These are phyloP conservation scores for Scleromitrula shiraiana DNA, from an alignment of 2,329 filamentous ascomycete species.

Conservation along the genomic window DNA sequence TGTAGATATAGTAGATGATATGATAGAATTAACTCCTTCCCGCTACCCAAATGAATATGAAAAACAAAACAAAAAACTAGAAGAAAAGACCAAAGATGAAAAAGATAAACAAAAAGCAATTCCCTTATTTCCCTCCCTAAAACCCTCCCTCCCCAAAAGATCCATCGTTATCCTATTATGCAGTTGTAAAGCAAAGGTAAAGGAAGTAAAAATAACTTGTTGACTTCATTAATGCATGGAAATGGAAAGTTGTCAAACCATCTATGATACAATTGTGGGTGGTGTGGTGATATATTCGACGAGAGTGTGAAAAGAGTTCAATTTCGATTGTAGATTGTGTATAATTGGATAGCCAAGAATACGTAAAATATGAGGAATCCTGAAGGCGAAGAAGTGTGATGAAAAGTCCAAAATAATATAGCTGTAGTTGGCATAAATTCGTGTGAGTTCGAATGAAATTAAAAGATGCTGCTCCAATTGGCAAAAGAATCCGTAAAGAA, in stretches of 20 bases:
- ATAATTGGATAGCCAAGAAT: neutral
- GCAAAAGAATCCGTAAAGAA: neutral
- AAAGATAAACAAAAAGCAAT: too few relatives aligned
- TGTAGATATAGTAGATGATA: neutral
- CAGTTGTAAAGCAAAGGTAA: slow-evolving; percentile 7
- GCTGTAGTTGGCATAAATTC: neutral
- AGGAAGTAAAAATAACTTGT: neutral
- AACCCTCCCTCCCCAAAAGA: too few relatives aligned
- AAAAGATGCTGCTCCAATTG: too few relatives aligned
- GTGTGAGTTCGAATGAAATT: neutral
- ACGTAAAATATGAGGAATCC: neutral
- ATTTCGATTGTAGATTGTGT: neutral
- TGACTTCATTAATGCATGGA: neutral
- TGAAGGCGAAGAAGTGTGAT: too few relatives aligned
- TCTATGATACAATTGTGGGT: slow-evolving; percentile 9
- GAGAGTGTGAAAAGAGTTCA: slow-evolving; percentile 1
- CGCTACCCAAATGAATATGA: neutral
- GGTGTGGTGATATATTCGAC: slow-evolving; percentile 6
- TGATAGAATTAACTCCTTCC: too few relatives aligned
- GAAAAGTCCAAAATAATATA: neutral
- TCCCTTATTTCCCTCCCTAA: slow-evolving; percentile 3
- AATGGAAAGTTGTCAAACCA: neutral
- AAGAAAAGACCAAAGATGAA: too few relatives aligned
- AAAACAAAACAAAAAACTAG: too few relatives aligned
- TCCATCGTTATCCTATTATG: slow-evolving; percentile 8